These are phyloP conservation scores for Paulownia fortunei DNA, from an alignment of 257 asterid genomes.

Conservation along the genomic window DNA sequence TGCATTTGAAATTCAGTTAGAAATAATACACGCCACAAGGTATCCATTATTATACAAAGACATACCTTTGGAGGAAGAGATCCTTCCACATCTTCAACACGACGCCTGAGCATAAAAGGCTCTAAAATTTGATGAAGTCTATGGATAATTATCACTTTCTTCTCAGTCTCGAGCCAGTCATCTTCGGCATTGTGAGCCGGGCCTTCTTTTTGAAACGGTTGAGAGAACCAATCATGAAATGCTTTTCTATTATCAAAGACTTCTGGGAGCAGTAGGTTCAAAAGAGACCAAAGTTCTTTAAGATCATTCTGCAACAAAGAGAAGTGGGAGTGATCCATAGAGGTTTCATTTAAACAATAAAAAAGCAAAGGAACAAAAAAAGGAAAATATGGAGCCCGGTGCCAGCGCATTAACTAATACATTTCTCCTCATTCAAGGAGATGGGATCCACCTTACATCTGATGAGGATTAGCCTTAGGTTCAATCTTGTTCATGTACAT, in stretches of 20 bases:
- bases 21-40: constrained; percentile 24
- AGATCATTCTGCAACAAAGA: constrained; percentile 87
- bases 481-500: background rate
- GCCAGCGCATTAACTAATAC: background rate
- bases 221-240: constrained; percentile 98
- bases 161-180: constrained; percentile 99
- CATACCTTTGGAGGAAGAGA: constrained; percentile 99
- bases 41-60: constrained; percentile 24
- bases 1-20: constrained; percentile 56
- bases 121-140: constrained; percentile 98
- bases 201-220: constrained; percentile 95
- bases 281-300: constrained; percentile 98
- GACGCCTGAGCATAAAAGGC: constrained; percentile 99
- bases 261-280: constrained; percentile 95
- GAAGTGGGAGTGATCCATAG: constrained; percentile 8
- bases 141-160: constrained; percentile 95
- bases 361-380: background rate
- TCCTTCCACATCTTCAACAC: constrained; percentile 99
- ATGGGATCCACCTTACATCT: background rate
- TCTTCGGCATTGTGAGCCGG: constrained; percentile 85
- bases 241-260: constrained; percentile 98
- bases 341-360: background rate
- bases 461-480: background rate
- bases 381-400: background rate
- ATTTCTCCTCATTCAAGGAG: constrained; percentile 9